A percentile compares a stretch with the other conserved stretches of the same genome.
Evolutionary conservation across 805 yeast species (phyloP).

Genomic region (Wickerhamomyces canadensis): DNA sequence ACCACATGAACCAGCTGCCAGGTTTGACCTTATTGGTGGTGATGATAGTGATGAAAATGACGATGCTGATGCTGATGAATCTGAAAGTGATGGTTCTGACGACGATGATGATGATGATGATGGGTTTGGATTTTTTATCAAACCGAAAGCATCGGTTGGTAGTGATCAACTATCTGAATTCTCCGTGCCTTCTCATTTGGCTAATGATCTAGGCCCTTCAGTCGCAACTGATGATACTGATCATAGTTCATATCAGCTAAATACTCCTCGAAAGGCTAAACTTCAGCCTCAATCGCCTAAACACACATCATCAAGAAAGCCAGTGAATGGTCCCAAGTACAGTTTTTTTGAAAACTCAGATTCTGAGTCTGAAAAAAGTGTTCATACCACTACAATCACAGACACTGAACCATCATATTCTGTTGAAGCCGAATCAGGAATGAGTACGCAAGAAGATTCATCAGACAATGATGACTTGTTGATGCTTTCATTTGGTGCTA

Average conservation of each 20-base stretch:
- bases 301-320: background rate
- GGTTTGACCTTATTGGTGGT: conserved; percentile 5
- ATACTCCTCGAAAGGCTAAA: background rate
- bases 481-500: conserved; percentile 5
- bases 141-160: background rate
- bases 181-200: conserved; percentile 13
- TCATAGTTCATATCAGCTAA: too few relatives aligned
- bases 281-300: background rate
- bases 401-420: background rate
- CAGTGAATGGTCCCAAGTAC: conserved; percentile 17
- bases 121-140: conserved; percentile 9
- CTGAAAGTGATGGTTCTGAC: conserved; percentile 5
- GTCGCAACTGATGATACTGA: background rate
- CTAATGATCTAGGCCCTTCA: conserved; percentile 4
- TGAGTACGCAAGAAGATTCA: conserved; percentile 31
- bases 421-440: conserved; percentile 4
- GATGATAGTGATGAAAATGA: conserved; percentile 8
- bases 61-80: conserved; percentile 6
- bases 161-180: conserved; percentile 7
- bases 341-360: conserved; percentile 21
- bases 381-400: background rate
- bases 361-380: conserved; percentile 4
- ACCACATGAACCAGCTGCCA: conserved; percentile 15
- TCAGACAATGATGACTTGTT: conserved; percentile 6
- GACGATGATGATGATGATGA: conserved; percentile 4